These are phyloP conservation scores for Taphrina betulina DNA, from an alignment of 1,139 yeast genomes.

Conservation along the genomic window DNA sequence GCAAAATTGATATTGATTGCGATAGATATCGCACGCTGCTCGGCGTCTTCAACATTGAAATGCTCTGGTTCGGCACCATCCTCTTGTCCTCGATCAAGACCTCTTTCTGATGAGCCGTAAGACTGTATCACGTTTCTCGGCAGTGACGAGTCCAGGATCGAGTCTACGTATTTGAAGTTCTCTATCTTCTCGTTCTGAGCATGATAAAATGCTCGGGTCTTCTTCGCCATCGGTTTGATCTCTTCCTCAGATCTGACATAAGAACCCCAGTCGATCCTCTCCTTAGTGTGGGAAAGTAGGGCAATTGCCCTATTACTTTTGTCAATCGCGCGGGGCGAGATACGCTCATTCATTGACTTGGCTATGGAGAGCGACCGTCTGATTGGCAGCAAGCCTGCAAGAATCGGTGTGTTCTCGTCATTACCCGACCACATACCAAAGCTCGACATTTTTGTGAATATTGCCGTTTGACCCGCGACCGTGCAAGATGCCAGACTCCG, in stretches of 20 bases:
- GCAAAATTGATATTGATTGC: slow-evolving; percentile 68
- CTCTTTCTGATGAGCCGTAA: slow-evolving; percentile 49
- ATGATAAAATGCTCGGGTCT: slow-evolving; percentile 37
- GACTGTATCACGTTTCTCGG: slow-evolving; percentile 64
- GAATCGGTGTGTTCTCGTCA: slow-evolving; percentile 23
- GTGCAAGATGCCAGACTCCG: no score
- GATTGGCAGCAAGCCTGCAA: slow-evolving; percentile 27
- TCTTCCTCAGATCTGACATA: slow-evolving; percentile 41
- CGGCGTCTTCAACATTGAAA: slow-evolving; percentile 37
- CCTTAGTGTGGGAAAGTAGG: slow-evolving; percentile 56
- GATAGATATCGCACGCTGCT: slow-evolving; percentile 57
- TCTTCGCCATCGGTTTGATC: slow-evolving; percentile 39
- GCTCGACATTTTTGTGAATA: no score
- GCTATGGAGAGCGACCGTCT: slow-evolving; percentile 18
- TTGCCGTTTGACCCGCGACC: no score
- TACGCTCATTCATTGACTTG: neutral
- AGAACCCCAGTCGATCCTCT: slow-evolving; percentile 55
- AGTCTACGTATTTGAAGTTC: slow-evolving; percentile 61
- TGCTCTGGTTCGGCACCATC: neutral
- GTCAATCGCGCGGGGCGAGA: slow-evolving; percentile 13
- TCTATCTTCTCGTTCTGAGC: slow-evolving; percentile 61
- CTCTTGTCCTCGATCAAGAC: slow-evolving; percentile 21
- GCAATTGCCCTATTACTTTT: slow-evolving; percentile 50
- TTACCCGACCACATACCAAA: slow-evolving; percentile 19
- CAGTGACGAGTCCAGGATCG: slow-evolving; percentile 67